Conservation (phyloP, 2,329 filamentous ascomycete species). For the Ascochyta clinopodiicola region DNA sequence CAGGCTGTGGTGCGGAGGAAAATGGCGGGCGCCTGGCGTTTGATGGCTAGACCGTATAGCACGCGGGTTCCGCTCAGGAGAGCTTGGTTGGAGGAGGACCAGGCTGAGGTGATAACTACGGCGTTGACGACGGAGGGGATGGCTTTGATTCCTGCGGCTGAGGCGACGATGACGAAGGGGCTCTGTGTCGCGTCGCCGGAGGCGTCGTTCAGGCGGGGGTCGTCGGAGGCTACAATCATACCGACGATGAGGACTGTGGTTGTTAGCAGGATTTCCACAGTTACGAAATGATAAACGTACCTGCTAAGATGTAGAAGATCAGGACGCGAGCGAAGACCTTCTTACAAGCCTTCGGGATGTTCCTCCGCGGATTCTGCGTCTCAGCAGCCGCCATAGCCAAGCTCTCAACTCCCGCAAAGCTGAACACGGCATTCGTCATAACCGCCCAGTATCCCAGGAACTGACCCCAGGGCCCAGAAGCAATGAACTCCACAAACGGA, state of each 20-base stretch:
- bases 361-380: constrained; percentile 38
- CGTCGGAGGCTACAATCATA: constrained; percentile 62
- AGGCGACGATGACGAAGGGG: constrained; percentile 67
- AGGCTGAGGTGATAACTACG: constrained; percentile 73
- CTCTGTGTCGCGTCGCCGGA: constrained; percentile 35
- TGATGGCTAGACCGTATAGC: constrained; percentile 55
- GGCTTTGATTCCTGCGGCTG: constrained; percentile 68
- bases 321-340: constrained; percentile 61
- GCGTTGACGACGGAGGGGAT: constrained; percentile 77
- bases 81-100: constrained; percentile 71
- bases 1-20: constrained; percentile 54
- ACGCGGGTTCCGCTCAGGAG: constrained; percentile 60
- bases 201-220: constrained; percentile 57
- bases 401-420: constrained; percentile 36
- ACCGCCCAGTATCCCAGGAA: constrained; percentile 66
- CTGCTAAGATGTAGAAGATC: constrained; percentile 58
- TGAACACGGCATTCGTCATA: constrained; percentile 58
- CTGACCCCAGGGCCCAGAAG: constrained; percentile 62
- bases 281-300: constrained; percentile 18
- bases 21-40: constrained; percentile 58
- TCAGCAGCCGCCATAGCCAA: constrained; percentile 41
- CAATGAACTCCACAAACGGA: constrained; percentile 52
- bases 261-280: neutral
- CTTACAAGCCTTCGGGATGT: constrained; percentile 60
- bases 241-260: constrained; percentile 58